Percentiles rank a stretch among this genome's conserved stretches.
phyloP scores from a whole-genome alignment of 208 protist species.

The Acanthamoeba royreba region DNA sequence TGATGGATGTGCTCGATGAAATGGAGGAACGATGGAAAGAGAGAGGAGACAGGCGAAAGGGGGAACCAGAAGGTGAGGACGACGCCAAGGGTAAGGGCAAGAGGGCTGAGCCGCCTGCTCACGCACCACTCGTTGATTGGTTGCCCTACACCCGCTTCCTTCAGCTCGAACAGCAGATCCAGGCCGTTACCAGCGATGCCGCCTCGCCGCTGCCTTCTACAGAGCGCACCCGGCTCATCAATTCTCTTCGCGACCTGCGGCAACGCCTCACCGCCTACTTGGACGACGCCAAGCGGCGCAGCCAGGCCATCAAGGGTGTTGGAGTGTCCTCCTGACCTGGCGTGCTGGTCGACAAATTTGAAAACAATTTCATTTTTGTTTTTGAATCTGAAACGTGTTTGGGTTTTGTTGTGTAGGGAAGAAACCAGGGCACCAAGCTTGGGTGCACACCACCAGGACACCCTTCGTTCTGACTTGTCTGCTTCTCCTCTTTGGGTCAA shows the following conservation, averaged over 20 bases:
- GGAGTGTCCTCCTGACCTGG: too few species aligned
- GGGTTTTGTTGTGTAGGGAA: background rate
- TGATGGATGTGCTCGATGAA: slow-evolving; percentile 24
- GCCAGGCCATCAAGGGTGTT: background rate
- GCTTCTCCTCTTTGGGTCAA: too few species aligned
- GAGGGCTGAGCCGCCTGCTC: too few species aligned
- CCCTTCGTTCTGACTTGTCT: too few species aligned
- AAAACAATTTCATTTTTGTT: too few species aligned
- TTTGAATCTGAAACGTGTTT: background rate
- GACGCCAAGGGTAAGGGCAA: background rate
- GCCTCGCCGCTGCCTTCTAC: background rate
- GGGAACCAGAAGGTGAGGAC: background rate
- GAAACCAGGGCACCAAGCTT: background rate
- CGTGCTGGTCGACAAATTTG: too few species aligned
- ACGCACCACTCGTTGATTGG: background rate
- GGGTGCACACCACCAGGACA: background rate
- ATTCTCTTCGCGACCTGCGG: background rate
- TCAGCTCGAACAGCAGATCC: slow-evolving; percentile 19
- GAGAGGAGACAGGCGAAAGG: too few species aligned
- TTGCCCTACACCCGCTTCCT: background rate
- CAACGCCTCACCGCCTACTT: background rate
- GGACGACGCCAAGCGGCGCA: background rate
- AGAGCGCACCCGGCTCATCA: background rate
- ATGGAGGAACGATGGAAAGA: background rate
- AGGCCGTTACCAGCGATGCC: background rate